phyloP scores from a whole-genome alignment of 1,139 yeast species.

The Kodamaea anthophila region DNA sequence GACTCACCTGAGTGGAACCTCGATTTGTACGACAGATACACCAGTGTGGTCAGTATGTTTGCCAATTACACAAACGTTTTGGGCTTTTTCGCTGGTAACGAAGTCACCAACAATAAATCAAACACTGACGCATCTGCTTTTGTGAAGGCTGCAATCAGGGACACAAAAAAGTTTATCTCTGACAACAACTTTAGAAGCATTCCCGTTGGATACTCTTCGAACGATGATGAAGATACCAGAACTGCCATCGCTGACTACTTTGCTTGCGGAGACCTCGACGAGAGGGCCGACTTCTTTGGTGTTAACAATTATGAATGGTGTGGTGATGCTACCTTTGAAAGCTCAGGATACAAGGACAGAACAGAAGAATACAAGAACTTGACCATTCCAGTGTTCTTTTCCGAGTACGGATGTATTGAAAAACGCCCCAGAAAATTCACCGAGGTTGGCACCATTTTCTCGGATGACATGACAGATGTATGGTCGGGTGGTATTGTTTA shows the following conservation, averaged over 20 bases:
- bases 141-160: conserved; percentile 87
- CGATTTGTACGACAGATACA: conserved; percentile 65
- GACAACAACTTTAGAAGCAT: conserved; percentile 60
- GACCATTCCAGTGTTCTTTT: conserved; percentile 75
- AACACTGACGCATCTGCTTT: conserved; percentile 70
- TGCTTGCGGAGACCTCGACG: conserved; percentile 61
- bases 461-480: conserved; percentile 45
- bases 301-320: conserved; percentile 94
- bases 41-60: conserved; percentile 77
- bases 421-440: conserved; percentile 57
- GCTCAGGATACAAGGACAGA: conserved; percentile 65
- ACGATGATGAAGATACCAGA: conserved; percentile 70
- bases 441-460: conserved; percentile 53
- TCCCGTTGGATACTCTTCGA: conserved; percentile 93
- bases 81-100: conserved; percentile 94
- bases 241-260: conserved; percentile 75
- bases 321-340: conserved; percentile 57
- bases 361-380: conserved; percentile 57
- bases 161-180: conserved; percentile 74
- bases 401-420: conserved; percentile 79
- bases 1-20: conserved; percentile 68
- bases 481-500: conserved; percentile 94
- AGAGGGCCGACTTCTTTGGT: conserved; percentile 82
- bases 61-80: conserved; percentile 74
- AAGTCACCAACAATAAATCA: conserved; percentile 52